Base-by-base conservation (phyloP, 345 rosid species). In the Lagerstroemia speciosa region DNA sequence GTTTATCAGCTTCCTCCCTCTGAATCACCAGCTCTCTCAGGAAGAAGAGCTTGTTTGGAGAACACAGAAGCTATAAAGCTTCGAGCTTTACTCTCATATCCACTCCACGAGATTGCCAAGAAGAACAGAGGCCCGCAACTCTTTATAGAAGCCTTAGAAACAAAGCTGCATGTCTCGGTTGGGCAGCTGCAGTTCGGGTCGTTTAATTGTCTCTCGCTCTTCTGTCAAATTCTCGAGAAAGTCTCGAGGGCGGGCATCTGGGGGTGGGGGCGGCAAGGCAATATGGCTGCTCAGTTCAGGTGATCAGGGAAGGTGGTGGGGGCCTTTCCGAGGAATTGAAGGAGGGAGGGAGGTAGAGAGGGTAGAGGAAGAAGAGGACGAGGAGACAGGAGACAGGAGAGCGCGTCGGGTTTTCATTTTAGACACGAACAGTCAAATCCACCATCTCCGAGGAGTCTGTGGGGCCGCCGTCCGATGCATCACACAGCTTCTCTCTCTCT, bases 361-460 rank as follows among this genome's bases (percentile, higher is more conserved):
- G n/a, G n/a, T n/a, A n/a, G n/a, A 8, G 0, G 61, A 6, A 48
- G 24, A 48, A 3, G 16, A 27, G 9, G 65, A 34, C 17, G 36
- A 32, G 36, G 19, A 27, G 37, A 34, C 34, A 34, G 19, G 32
- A 15, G n/a, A 16, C 12, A 8, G 17, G 64, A 12, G 64, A 0
- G 6, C 20, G 64, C 31, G 15, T 62, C 40, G 37, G 37, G 66
- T 33, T 62, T 36, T 62, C 66, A 22, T 14, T 33, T 64, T 29
- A 33, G 66, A 38, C 43, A 20, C 26, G 36, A 43, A 36, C 66
- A 34, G 66, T 64, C 66, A 64, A 64, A 64, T 64, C 66, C 45
- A 36, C 66, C 66, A 5, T 33, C 45, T n/a, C 66, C 66, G 66
- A 64, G 66, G 30, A 64, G 24, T 34, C 43, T 17, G 29, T n/a